Conservation (phyloP, 1,284 basidiomycete genomes). For the Trichosporon sp. region DNA sequence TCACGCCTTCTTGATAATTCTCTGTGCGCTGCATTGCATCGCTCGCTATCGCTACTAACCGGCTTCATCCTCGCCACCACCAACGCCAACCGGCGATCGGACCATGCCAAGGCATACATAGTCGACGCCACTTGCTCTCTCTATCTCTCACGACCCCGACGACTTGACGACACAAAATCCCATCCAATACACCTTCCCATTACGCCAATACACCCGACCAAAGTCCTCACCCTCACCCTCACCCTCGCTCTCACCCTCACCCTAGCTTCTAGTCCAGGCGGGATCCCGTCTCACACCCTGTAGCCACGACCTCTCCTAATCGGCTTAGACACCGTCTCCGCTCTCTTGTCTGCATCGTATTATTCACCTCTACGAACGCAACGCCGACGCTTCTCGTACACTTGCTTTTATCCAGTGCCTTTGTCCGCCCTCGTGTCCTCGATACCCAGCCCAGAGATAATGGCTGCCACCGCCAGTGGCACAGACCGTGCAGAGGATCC, state of each 20-base stretch:
- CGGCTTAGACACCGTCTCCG: neutral
- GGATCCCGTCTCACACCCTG: slow-evolving; percentile 2
- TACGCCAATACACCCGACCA: neutral
- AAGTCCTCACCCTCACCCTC: neutral
- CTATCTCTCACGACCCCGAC: neutral
- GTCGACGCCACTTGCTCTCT: neutral
- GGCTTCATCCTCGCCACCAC: too few relatives aligned
- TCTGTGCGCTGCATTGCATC: too few relatives aligned
- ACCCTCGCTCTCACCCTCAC: too few relatives aligned
- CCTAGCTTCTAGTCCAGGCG: neutral
- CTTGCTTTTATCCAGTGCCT: too few relatives aligned
- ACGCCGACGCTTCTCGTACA: neutral
- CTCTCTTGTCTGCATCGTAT: neutral
- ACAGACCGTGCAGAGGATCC: slow-evolving; percentile 2
- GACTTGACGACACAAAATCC: neutral
- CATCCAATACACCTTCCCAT: slow-evolving; percentile 1
- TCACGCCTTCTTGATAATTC: too few relatives aligned
- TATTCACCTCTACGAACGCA: neutral
- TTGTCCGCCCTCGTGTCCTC: neutral
- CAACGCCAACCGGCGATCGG: neutral
- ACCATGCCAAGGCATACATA: neutral
- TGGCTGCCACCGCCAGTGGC: neutral
- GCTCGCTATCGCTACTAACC: too few relatives aligned
- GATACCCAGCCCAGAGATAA: neutral
- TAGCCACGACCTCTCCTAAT: neutral